Evolutionary conservation across 2,329 filamentous ascomycete species (phyloP), one percentile per base, ranked within the genome.

Genomic region (Dactylellina parvicollis): DNA sequence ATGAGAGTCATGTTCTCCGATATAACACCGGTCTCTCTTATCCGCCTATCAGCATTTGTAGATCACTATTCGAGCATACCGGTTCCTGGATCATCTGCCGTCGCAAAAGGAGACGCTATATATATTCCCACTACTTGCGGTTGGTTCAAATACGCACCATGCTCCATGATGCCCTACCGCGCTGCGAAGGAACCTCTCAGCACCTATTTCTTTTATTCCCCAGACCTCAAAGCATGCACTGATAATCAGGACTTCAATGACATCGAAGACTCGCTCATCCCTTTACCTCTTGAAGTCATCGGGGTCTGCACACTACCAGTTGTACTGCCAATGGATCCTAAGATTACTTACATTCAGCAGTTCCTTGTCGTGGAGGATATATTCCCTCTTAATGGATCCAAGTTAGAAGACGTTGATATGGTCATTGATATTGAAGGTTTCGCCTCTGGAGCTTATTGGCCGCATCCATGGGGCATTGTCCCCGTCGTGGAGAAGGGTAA

Each of bases 351-450:
- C 20, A 65, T 50, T 2, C 52, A 56, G 16, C 67, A 72, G 9
- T 72, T 72, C 34, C 54, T 72, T 5, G 38, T 72, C n/a, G 67
- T 72, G 9, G 44, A 72, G 20, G 59, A 72, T 46, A 50, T 52
- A 0, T 72, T 52, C 30, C 67, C 67, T 1, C 36, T 72, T 9
- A 32, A 22, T 2, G 52, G 67, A 9, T 4, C 26, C n/a, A 8
- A 1, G 5, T 50, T 59, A 1, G 7, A 65, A 16, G 67, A 72
- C 16, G 38, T 72, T 3, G 67, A 72, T 24, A 57, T 72, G 28
- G 67, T 65, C 9, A 59, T 72, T 24, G 67, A 72, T 49, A 64
- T 72, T 14, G 67, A 64, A n/a, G 57, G 52, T 9, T 59, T 72
- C 5, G 59, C 40, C 0, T 59, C 59, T 3, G 67, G 67, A 18